phyloP scores from a whole-genome alignment of 169 alveolate genomes.

The Neospora caninum region DNA sequence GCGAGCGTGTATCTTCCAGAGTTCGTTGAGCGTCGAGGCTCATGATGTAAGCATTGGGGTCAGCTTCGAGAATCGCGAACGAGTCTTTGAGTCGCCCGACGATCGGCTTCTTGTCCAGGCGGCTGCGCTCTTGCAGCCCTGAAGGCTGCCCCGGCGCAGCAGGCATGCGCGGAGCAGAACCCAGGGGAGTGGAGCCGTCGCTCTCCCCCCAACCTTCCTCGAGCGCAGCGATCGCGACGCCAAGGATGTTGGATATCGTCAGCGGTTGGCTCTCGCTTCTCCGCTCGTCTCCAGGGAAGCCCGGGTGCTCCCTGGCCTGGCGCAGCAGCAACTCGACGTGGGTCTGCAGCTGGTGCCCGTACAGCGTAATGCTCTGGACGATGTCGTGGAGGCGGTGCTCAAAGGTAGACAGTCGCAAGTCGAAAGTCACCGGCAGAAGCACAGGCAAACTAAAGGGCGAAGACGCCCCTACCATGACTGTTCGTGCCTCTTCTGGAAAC shows the following conservation, averaged over 20 bases:
- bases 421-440: constrained; percentile 24
- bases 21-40: constrained; percentile 3
- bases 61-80: background rate
- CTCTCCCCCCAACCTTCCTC: background rate
- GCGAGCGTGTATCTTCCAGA: background rate
- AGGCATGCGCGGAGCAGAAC: background rate
- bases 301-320: constrained; percentile 23
- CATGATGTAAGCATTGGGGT: constrained; percentile 17
- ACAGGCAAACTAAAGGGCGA: constrained; percentile 30
- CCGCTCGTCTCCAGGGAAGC: background rate
- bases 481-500: background rate
- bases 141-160: background rate
- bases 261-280: background rate
- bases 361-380: constrained; percentile 44
- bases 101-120: background rate
- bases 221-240: constrained; percentile 11
- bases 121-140: background rate
- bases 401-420: constrained; percentile 8
- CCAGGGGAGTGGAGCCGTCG: background rate
- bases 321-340: constrained; percentile 39
- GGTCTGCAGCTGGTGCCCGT: constrained; percentile 52
- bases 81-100: constrained; percentile 40
- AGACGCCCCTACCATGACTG: background rate
- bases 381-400: constrained; percentile 59
- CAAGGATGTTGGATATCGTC: background rate